phyloP scores from a whole-genome alignment of 768 basidiomycete genomes.

The Mycena maculata region DNA sequence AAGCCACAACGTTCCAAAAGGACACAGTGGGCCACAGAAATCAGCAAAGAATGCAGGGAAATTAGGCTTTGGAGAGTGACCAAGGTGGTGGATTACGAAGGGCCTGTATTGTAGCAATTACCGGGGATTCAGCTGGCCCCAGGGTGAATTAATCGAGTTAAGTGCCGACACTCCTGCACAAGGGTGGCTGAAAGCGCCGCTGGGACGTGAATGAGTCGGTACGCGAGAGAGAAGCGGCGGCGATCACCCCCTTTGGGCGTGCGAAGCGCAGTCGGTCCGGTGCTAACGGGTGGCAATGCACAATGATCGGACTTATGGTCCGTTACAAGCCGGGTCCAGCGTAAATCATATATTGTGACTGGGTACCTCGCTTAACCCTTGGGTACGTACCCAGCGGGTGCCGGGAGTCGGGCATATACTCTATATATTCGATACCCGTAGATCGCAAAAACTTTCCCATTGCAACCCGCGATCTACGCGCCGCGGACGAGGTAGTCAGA shows the following conservation, averaged over 20 bases:
- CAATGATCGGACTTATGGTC: slow-evolving; percentile 2
- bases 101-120: background rate
- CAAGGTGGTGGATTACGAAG: no score
- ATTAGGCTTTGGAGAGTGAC: no score
- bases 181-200: background rate
- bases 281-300: slow-evolving; percentile 1
- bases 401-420: slow-evolving; percentile 6
- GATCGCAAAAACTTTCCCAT: slow-evolving; percentile 9
- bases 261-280: no score
- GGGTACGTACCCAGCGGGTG: slow-evolving; percentile 25
- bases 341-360: slow-evolving; percentile 26
- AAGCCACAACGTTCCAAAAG: no score
- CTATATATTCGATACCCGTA: slow-evolving; percentile 13
- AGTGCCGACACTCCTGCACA: background rate
- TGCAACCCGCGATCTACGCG: slow-evolving; percentile 4
- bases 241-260: background rate
- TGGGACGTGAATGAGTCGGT: background rate
- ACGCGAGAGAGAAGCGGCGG: slow-evolving; percentile 14
- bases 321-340: background rate
- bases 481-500: slow-evolving; percentile 9
- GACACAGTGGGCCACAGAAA: no score
- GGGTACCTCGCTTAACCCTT: slow-evolving; percentile 22
- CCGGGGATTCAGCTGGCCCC: background rate
- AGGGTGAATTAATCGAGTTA: background rate
- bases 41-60: no score